Percentiles rank a stretch among this genome's conserved stretches.
Evolutionary conservation across 352 stramenopile genomes (phyloP).

Genomic region (Globisporangium parvum): DNA sequence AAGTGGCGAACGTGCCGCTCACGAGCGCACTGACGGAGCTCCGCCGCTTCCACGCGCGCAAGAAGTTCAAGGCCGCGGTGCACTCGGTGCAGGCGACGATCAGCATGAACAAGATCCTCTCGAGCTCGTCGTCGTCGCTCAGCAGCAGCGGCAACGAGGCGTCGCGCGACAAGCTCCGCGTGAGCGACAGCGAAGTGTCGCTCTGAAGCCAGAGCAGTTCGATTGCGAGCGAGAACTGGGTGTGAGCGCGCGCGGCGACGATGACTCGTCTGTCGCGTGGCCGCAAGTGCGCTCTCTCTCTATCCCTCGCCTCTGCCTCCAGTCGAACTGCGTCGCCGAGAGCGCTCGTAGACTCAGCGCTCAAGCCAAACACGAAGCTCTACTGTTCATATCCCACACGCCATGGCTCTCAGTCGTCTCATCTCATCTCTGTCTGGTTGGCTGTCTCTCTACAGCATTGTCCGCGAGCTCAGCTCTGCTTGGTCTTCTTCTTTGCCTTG

Average conservation of each 20-base stretch:
- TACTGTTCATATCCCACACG: background rate
- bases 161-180: slow-evolving; percentile 13
- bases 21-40: slow-evolving; percentile 71
- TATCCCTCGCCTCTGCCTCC: background rate
- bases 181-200: slow-evolving; percentile 33
- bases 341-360: slow-evolving; percentile 1
- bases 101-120: slow-evolving; percentile 74
- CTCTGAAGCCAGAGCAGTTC: slow-evolving; percentile 26
- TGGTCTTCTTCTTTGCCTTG: slow-evolving; percentile 12
- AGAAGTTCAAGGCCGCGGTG: slow-evolving; percentile 82
- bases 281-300: background rate
- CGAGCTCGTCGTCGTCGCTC: slow-evolving; percentile 21
- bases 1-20: slow-evolving; percentile 69
- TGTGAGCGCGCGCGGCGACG: background rate
- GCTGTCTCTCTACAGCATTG: background rate
- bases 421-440: slow-evolving; percentile 4
- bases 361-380: background rate
- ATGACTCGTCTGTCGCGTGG: too few relatives aligned
- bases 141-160: slow-evolving; percentile 6
- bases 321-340: slow-evolving; percentile 1
- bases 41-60: slow-evolving; percentile 72
- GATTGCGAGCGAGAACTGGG: slow-evolving; percentile 16
- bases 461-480: slow-evolving; percentile 15
- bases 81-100: slow-evolving; percentile 76
- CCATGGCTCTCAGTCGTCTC: slow-evolving; percentile 2